Percentiles rank a stretch among this genome's conserved stretches.
Evolutionary conservation across 805 yeast species (phyloP).

Genomic region (Metschnikowia cubensis): DNA sequence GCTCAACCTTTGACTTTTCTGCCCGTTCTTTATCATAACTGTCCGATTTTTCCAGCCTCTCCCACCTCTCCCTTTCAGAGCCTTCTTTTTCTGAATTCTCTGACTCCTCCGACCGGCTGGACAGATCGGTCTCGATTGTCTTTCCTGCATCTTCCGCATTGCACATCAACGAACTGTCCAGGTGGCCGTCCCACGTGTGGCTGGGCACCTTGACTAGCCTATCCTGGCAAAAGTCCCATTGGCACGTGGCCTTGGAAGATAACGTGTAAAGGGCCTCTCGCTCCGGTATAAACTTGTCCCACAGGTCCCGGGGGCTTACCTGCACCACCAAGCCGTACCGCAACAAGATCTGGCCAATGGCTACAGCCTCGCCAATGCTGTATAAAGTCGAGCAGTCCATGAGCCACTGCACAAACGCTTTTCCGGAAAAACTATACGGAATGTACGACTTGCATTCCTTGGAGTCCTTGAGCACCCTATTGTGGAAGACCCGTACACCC

Average conservation of each 20-base stretch:
- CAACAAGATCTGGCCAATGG: conserved; percentile 49
- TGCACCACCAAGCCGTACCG: conserved; percentile 46
- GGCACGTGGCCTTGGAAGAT: conserved; percentile 3
- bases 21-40: background rate
- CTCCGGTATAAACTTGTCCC: conserved; percentile 25
- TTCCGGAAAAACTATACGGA: conserved; percentile 63
- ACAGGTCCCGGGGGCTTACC: conserved; percentile 31
- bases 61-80: background rate
- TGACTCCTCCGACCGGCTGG: background rate
- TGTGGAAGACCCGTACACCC: conserved; percentile 60
- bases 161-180: background rate
- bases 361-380: conserved; percentile 48
- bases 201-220: background rate
- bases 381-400: conserved; percentile 82
- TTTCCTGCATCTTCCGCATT: background rate
- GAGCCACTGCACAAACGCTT: conserved; percentile 80
- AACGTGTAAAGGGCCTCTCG: conserved; percentile 43
- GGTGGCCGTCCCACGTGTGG: background rate
- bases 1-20: background rate
- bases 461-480: conserved; percentile 31
- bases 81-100: background rate
- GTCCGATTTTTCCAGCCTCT: background rate
- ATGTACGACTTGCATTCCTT: conserved; percentile 15
- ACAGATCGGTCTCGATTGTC: background rate
- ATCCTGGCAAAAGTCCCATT: background rate